A percentile compares a stretch with the other conserved stretches of the same genome.
Evolutionary conservation across 2,329 filamentous ascomycete genomes (phyloP).

Genomic region (Myrmaecium sp.): DNA sequence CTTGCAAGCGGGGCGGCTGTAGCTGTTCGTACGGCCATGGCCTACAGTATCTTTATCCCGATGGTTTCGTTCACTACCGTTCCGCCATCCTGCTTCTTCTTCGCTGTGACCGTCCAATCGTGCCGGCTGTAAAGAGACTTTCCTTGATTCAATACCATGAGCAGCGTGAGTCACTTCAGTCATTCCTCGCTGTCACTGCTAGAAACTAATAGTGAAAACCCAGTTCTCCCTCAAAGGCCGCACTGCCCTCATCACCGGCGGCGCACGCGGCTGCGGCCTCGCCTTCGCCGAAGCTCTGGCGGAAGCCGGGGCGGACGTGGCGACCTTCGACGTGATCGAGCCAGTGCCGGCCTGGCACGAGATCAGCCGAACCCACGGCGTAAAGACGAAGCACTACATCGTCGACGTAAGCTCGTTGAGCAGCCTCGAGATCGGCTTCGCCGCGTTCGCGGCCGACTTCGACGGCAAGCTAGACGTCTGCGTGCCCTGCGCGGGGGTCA

Average conservation of each 20-base stretch:
- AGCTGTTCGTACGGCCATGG: no score
- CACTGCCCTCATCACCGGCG: conserved; percentile 54
- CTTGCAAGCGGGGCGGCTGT: no score
- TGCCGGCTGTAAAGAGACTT: no score
- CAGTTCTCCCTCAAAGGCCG: conserved; percentile 50
- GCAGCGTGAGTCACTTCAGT: conserved; percentile 1
- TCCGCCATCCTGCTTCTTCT: no score
- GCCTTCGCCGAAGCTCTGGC: conserved; percentile 46
- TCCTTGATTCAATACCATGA: no score
- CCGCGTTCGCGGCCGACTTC: conserved; percentile 18
- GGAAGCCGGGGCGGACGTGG: conserved; percentile 55
- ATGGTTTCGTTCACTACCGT: no score
- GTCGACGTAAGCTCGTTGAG: conserved; percentile 23
- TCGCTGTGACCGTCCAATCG: no score
- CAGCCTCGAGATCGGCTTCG: conserved; percentile 16
- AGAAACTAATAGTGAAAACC: conserved; percentile 1
- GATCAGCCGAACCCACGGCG: conserved; percentile 47
- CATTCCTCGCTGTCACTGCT: no score
- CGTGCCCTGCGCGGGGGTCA: conserved; percentile 30
- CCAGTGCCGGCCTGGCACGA: conserved; percentile 35
- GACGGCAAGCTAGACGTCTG: conserved; percentile 25
- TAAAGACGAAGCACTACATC: conserved; percentile 30
- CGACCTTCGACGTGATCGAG: conserved; percentile 54
- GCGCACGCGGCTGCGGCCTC: conserved; percentile 52
- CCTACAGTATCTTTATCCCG: no score